Percentiles rank a stretch among this genome's conserved stretches.
Conservation (phyloP, 2,329 filamentous ascomycete species). For the Bipolaris victoriae region DNA sequence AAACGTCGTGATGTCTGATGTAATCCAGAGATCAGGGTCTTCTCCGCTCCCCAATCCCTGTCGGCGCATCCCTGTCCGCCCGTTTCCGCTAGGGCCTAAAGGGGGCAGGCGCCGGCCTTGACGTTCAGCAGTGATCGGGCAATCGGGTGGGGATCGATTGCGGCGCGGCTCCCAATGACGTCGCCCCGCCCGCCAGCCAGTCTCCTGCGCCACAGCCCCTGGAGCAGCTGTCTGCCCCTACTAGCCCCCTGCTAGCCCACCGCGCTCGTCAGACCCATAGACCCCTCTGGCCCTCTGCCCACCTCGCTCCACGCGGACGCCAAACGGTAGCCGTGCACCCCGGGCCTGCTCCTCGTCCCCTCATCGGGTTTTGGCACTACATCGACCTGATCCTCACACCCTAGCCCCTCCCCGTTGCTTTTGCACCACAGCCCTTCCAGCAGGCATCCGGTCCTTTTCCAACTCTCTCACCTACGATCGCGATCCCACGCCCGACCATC, state of each 20-base stretch:
- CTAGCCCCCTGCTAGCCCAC: neutral
- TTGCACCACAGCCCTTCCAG: conserved; percentile 1
- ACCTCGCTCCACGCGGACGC: conserved; percentile 14
- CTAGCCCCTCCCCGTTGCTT: conserved; percentile 9
- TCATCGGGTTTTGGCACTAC: conserved; percentile 22
- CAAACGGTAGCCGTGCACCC: conserved; percentile 22
- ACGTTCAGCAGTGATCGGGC: conserved; percentile 22
- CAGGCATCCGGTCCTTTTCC: conserved; percentile 10
- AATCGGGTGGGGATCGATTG: conserved; percentile 23
- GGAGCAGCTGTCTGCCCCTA: neutral
- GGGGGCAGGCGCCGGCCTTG: conserved; percentile 7
- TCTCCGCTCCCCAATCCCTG: conserved; percentile 13
- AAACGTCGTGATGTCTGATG: conserved; percentile 30
- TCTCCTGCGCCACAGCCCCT: conserved; percentile 25
- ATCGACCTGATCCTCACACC: conserved; percentile 18
- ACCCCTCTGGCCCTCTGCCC: conserved; percentile 15
- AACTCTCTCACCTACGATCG: neutral
- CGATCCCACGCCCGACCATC: neutral
- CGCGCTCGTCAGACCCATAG: neutral
- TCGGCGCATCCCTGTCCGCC: conserved; percentile 10
- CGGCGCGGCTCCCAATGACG: conserved; percentile 15
- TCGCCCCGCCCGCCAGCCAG: conserved; percentile 13
- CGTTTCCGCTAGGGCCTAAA: conserved; percentile 1
- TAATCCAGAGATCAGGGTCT: conserved; percentile 34
- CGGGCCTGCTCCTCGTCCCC: conserved; percentile 1